Evolutionary conservation across 345 rosid genomes (phyloP).

Genomic region (Populus alba): DNA sequence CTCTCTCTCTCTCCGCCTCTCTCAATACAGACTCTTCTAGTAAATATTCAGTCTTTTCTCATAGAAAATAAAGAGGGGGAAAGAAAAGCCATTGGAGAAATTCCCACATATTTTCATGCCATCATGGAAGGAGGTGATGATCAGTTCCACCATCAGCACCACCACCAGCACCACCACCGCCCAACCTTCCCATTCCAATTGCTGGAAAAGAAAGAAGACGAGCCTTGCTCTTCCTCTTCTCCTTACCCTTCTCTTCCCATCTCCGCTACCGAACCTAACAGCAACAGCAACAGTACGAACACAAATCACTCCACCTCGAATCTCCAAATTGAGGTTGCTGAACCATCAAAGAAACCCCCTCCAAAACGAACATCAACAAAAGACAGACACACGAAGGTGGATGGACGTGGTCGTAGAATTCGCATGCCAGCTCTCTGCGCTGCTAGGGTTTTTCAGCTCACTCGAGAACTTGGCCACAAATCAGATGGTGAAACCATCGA

Average conservation of each 20-base stretch:
- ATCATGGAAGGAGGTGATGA: constrained; percentile 69
- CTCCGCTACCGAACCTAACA: constrained; percentile 26
- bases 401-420: constrained; percentile 92
- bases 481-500: constrained; percentile 96
- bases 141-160: constrained; percentile 38
- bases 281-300: constrained; percentile 21
- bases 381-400: constrained; percentile 94
- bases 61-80: neutral
- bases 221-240: constrained; percentile 57
- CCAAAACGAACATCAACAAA: constrained; percentile 85
- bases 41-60: neutral
- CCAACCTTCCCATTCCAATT: constrained; percentile 75
- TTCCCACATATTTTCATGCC: constrained; percentile 37
- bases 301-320: constrained; percentile 31
- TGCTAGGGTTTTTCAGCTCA: constrained; percentile 95
- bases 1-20: neutral
- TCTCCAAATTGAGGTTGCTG: constrained; percentile 33
- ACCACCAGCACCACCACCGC: constrained; percentile 42
- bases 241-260: constrained; percentile 49
- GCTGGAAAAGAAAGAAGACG: constrained; percentile 80
- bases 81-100: constrained; percentile 23
- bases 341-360: constrained; percentile 60
- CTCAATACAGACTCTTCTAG: neutral
- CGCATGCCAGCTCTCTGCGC: constrained; percentile 99
- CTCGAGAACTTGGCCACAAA: constrained; percentile 89